Conservation (phyloP, 2,329 filamentous ascomycete genomes). For the Tolypocladium inflatum region DNA sequence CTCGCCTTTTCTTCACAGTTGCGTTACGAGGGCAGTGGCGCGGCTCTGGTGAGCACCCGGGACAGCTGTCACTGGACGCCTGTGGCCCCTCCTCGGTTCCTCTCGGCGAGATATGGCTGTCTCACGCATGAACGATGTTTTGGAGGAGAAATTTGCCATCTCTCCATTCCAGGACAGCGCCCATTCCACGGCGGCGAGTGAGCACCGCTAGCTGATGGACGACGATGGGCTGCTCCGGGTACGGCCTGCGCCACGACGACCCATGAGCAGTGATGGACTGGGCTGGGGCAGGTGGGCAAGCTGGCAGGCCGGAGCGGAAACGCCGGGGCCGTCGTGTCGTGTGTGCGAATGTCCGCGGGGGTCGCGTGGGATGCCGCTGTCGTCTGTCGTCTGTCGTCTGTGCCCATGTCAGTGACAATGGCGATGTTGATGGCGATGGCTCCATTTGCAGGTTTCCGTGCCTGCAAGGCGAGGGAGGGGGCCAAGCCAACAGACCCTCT, state of each 20-base stretch:
- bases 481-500: neutral
- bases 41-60: neutral
- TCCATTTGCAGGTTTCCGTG: neutral
- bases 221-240: neutral
- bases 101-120: conserved; percentile 16
- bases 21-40: neutral
- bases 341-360: neutral
- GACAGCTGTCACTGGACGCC: neutral
- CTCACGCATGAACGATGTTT: conserved; percentile 16
- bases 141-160: conserved; percentile 13
- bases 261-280: neutral
- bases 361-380: neutral
- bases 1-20: neutral
- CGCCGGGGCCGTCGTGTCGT: neutral
- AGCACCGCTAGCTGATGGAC: neutral
- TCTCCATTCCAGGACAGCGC: conserved; percentile 6
- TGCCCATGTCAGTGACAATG: neutral
- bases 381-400: neutral
- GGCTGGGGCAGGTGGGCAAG: neutral
- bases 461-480: conserved; percentile 1
- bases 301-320: neutral
- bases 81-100: conserved; percentile 4
- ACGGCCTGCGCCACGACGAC: neutral
- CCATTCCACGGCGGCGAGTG: conserved; percentile 1
- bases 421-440: neutral